These are phyloP conservation scores for Cladophialophora bantiana DNA, from an alignment of 2,329 filamentous ascomycete species.

Conservation along the genomic window DNA sequence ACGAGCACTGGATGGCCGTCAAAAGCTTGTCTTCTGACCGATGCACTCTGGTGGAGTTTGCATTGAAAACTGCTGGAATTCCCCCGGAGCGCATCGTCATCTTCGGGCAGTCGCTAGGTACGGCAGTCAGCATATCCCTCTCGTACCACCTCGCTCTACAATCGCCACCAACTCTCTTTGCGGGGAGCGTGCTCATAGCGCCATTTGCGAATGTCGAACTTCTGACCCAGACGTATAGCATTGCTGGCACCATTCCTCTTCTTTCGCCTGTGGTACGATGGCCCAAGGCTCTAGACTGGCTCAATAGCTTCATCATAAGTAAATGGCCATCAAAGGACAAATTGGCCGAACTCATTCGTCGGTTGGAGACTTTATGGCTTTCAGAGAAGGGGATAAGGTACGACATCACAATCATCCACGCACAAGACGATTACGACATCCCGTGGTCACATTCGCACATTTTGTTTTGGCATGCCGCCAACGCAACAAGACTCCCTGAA, in stretches of 20 bases:
- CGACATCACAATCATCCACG: conserved; percentile 46
- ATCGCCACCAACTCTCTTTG: conserved; percentile 56
- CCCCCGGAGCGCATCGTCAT: conserved; percentile 64
- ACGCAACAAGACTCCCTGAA: conserved; percentile 52
- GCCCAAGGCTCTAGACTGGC: conserved; percentile 54
- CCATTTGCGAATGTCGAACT: conserved; percentile 63
- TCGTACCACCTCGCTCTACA: conserved; percentile 53
- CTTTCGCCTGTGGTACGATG: conserved; percentile 60
- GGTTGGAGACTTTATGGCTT: conserved; percentile 42
- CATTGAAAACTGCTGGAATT: conserved; percentile 59
- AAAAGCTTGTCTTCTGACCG: conserved; percentile 61
- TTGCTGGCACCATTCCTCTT: conserved; percentile 63
- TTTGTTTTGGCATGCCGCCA: conserved; percentile 64
- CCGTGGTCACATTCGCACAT: conserved; percentile 53
- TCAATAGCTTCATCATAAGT: conserved; percentile 57
- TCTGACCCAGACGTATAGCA: conserved; percentile 63
- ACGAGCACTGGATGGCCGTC: conserved; percentile 67
- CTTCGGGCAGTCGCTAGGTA: conserved; percentile 67
- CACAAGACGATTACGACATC: conserved; percentile 45
- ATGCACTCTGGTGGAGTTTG: conserved; percentile 65
- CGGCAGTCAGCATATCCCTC: conserved; percentile 58
- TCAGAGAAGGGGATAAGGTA: conserved; percentile 39
- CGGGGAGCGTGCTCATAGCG: conserved; percentile 63
- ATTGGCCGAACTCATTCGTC: conserved; percentile 55
- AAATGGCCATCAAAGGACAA: conserved; percentile 62